Evolutionary conservation across 2,329 filamentous ascomycete species (phyloP).

Genomic region (Aspergillus quadrilineatus): DNA sequence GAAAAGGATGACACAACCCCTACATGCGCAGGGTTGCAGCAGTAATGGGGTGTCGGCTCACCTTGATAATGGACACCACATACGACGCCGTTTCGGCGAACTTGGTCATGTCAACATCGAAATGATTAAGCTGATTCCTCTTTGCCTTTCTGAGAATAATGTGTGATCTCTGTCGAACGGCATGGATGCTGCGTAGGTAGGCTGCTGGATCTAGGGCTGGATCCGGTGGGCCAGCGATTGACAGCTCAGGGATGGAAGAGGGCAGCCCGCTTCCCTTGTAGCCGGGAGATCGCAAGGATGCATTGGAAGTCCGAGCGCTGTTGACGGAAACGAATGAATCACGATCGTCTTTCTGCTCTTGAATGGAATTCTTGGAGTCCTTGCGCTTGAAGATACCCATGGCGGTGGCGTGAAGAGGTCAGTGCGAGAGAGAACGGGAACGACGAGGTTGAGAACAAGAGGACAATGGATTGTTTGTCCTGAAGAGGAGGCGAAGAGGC

Average conservation of each 20-base stretch:
- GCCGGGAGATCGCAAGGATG: constrained; percentile 52
- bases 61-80: constrained; percentile 93
- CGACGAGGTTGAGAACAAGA: background rate
- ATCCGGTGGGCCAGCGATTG: constrained; percentile 81
- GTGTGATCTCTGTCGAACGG: constrained; percentile 76
- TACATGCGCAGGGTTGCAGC: constrained; percentile 4
- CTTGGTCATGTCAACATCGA: constrained; percentile 82
- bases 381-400: constrained; percentile 51
- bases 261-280: constrained; percentile 49
- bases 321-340: constrained; percentile 43
- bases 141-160: constrained; percentile 75
- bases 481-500: background rate
- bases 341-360: constrained; percentile 40
- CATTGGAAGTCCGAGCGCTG: constrained; percentile 45
- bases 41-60: constrained; percentile 37
- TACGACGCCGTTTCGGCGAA: constrained; percentile 81
- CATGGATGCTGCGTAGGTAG: constrained; percentile 85
- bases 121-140: constrained; percentile 76
- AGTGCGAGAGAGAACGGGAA: constrained; percentile 1
- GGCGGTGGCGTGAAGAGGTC: constrained; percentile 13
- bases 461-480: constrained; percentile 3
- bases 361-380: constrained; percentile 42
- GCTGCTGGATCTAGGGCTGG: constrained; percentile 83
- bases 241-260: constrained; percentile 66
- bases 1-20: background rate